Evolutionary conservation across 768 basidiomycete genomes (phyloP).

Genomic region (Kwoniella sp.): DNA sequence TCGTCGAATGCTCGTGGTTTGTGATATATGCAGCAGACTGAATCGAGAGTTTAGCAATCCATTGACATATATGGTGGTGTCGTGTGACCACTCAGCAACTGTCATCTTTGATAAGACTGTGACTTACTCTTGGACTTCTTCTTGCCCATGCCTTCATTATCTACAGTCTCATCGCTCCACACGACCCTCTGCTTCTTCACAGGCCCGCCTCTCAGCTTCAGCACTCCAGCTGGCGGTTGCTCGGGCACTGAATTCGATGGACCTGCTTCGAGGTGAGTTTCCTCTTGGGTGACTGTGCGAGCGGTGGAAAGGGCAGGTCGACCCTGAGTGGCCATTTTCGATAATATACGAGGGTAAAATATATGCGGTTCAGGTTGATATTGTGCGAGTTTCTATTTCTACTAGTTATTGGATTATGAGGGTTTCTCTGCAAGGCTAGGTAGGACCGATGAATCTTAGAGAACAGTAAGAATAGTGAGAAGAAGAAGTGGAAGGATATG

Average conservation of each 20-base stretch:
- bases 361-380: neutral
- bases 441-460: no score
- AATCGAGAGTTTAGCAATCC: no score
- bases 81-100: no score
- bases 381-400: neutral
- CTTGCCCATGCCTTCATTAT: conserved; percentile 85
- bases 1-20: conserved; percentile 58
- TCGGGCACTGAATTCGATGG: conserved; percentile 55
- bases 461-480: no score
- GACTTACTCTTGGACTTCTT: conserved; percentile 94
- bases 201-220: conserved; percentile 66
- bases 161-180: conserved; percentile 82
- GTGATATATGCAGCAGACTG: conserved; percentile 96
- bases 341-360: no score
- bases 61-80: no score
- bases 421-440: no score
- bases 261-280: conserved; percentile 6
- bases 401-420: no score
- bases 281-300: conserved; percentile 1
- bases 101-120: no score
- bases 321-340: conserved; percentile 11
- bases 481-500: no score
- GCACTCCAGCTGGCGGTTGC: conserved; percentile 58
- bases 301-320: neutral
- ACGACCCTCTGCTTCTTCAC: conserved; percentile 65